Evolutionary conservation across 2,329 filamentous ascomycete genomes (phyloP).

Genomic region (Colletotrichum shisoi): DNA sequence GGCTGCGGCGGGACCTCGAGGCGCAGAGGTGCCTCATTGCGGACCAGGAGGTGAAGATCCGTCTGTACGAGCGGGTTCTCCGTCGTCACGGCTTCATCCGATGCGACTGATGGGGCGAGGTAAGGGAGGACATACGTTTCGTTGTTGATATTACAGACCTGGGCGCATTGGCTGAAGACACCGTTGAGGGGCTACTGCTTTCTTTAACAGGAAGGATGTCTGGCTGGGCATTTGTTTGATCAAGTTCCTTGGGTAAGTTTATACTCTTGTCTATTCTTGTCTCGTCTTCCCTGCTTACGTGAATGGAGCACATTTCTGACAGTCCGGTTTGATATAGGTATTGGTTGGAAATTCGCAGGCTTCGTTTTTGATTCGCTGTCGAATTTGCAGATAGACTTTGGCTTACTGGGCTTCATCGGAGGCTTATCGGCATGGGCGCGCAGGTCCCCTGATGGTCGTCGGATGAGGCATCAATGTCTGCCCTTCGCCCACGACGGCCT

Average conservation of each 20-base stretch:
- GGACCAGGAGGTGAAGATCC: conserved; percentile 38
- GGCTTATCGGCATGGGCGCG: conserved; percentile 8
- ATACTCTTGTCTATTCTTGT: no score
- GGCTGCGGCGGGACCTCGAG: conserved; percentile 35
- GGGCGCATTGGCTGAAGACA: neutral
- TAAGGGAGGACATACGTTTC: conserved; percentile 5
- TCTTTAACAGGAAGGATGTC: conserved; percentile 25
- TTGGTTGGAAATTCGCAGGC: conserved; percentile 28
- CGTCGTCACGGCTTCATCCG: conserved; percentile 40
- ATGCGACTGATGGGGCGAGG: conserved; percentile 19
- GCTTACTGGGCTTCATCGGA: conserved; percentile 29
- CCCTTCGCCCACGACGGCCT: conserved; percentile 13
- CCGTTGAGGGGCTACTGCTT: conserved; percentile 7
- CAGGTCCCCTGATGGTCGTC: neutral
- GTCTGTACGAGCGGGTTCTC: conserved; percentile 42
- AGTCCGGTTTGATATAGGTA: conserved; percentile 7
- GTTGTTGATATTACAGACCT: neutral
- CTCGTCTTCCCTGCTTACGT: neutral
- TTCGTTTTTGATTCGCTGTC: conserved; percentile 12
- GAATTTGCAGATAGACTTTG: conserved; percentile 18
- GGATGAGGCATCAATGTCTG: neutral
- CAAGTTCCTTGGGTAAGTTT: conserved; percentile 12
- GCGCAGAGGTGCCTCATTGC: conserved; percentile 30
- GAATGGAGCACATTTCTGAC: conserved; percentile 10
- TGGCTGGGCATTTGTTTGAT: conserved; percentile 15